phyloP scores from a whole-genome alignment of 345 rosid species.

The rapeseed (Brassica napus) region DNA sequence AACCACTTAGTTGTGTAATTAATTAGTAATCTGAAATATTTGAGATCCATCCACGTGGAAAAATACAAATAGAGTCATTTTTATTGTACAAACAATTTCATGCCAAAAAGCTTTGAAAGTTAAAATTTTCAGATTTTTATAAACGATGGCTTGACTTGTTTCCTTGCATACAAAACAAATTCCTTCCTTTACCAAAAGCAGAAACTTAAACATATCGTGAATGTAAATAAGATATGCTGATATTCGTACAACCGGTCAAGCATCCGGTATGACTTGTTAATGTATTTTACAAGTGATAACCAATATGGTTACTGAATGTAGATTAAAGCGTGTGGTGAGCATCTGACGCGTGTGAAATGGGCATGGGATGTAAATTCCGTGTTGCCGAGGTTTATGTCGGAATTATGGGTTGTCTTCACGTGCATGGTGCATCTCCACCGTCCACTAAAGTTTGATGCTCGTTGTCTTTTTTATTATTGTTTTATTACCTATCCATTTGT shows the following conservation, averaged over 20 bases:
- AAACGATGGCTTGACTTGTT: neutral
- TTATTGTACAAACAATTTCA: neutral
- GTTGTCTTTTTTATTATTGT: conserved; percentile 17
- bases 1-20: neutral
- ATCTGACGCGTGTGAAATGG: conserved; percentile 29
- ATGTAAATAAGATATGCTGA: neutral
- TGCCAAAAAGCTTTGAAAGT: neutral
- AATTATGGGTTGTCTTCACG: conserved; percentile 56
- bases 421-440: conserved; percentile 51
- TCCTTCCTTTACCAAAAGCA: neutral
- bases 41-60: no score
- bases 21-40: no score
- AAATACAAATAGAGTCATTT: neutral
- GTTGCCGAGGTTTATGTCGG: conserved; percentile 68
- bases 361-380: conserved; percentile 39
- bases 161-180: neutral
- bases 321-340: conserved; percentile 1
- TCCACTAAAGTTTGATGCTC: conserved; percentile 38
- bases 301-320: neutral
- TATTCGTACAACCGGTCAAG: neutral
- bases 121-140: neutral
- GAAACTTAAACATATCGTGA: neutral
- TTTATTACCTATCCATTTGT: neutral
- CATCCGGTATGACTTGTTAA: neutral
- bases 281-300: neutral